Base-by-base conservation (phyloP, 225 moss, liverwort and hornwort species). In the Marchantia paleacea region DNA sequence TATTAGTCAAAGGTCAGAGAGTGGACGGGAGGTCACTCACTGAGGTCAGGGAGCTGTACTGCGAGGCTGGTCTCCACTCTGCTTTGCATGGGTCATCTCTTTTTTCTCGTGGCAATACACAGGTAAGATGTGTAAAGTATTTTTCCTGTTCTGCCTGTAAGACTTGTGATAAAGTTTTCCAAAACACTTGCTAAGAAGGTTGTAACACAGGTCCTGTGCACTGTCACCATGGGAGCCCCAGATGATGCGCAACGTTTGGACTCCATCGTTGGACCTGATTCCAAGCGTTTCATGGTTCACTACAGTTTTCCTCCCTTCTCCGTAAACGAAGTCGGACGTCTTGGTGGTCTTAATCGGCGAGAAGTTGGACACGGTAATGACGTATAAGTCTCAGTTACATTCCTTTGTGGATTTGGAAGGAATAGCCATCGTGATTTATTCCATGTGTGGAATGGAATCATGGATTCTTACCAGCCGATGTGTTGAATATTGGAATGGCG, bases 221-320 rank as follows among this genome's bases (percentile, higher is more conserved):
- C 93, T 39, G 93, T 99, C 13, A 99, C 97, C 7, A 91, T 99
- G 89, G 97, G 97, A 57, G 91, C 95, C 26, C 95, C 93, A 11
- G 97, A 99, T 30, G 97, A 99, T 72, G 97, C 97, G 0, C 95
- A 99, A 51, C 89, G 91, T 26, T 80, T 99, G 74, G 97, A 99
- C 48, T 93, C 95, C 28, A 88, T 99, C 12, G 97, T 99, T 14
- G 97, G 97, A 70, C 86, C 92, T 6, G 89, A 91, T 64, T 83
- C 89, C 10, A 99, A 99, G 62, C 85, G 89, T 7, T 99, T 99
- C 65, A 95, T 99, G 95, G 97, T 99, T 30, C 97, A 99, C 53
- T 99, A 99, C 77, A 83, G 91, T 71, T 99, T 99, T 74, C 97
- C 97, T 82, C 97, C 97, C 3, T 99, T 95, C 80, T 95, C 95